A percentile compares a stretch with the other conserved stretches of the same genome.
phyloP scores from a whole-genome alignment of 345 rosid genomes.

The Eutrema heterophyllum region DNA sequence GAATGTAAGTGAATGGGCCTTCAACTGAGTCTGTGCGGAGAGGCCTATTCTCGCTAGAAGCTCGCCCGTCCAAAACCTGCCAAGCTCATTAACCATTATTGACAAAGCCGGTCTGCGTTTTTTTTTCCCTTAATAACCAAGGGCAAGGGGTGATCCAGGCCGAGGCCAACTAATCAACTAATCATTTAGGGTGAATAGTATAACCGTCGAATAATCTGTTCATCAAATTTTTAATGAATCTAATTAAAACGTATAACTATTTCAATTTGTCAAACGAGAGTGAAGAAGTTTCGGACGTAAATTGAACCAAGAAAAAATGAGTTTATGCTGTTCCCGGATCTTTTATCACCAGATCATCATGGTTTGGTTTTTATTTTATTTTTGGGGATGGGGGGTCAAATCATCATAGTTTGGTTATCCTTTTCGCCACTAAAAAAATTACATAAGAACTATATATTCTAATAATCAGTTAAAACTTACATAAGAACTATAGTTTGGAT shows the following conservation, averaged over 20 bases:
- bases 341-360: background rate
- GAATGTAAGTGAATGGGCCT: too few relatives aligned
- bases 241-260: background rate
- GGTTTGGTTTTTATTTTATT: too few relatives aligned
- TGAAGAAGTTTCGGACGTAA: background rate
- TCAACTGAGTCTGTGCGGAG: background rate
- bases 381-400: too few relatives aligned
- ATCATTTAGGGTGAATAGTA: too few relatives aligned
- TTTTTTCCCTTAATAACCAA: background rate
- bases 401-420: background rate
- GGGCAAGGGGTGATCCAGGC: too few relatives aligned
- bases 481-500: background rate
- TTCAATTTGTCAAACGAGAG: too few relatives aligned
- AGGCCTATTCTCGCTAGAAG: too few relatives aligned
- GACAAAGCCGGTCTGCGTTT: too few relatives aligned
- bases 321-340: too few relatives aligned
- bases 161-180: too few relatives aligned
- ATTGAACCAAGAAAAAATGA: background rate
- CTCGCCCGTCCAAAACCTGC: background rate
- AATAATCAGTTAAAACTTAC: background rate
- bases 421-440: background rate
- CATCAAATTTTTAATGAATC: background rate
- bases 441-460: background rate
- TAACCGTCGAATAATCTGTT: too few relatives aligned
- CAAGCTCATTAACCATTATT: background rate